A percentile compares a stretch with the other conserved stretches of the same genome.
Conservation (phyloP, 371 early-diverging fungal genomes). For the Batkoa obscura region DNA sequence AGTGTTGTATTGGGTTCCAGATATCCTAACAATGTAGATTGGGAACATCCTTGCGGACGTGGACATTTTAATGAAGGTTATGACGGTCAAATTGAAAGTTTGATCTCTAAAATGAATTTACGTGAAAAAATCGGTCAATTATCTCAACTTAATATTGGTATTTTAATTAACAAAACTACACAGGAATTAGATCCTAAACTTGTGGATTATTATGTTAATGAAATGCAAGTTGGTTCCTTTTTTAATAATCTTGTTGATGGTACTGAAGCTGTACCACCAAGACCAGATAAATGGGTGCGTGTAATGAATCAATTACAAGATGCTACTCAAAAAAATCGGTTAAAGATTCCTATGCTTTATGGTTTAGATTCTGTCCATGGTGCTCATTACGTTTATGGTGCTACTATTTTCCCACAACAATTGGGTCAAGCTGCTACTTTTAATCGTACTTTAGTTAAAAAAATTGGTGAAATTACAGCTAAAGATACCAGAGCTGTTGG, state of each 20-base stretch:
- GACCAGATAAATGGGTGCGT: not conserved
- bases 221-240: not conserved
- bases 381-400: constrained; percentile 35
- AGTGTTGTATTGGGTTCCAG: not conserved
- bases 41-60: not conserved
- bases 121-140: constrained; percentile 47
- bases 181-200: constrained; percentile 13
- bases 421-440: constrained; percentile 26
- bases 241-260: not conserved
- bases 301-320: not conserved
- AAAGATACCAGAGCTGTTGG: constrained; percentile 31
- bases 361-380: constrained; percentile 43
- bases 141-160: constrained; percentile 32
- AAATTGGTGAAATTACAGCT: constrained; percentile 20
- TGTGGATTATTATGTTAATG: constrained; percentile 14
- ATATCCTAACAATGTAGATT: not conserved
- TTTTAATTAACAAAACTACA: constrained; percentile 10
- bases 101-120: constrained; percentile 26
- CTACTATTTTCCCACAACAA: constrained; percentile 21
- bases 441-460: constrained; percentile 17
- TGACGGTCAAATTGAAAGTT: not conserved
- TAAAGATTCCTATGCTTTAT: constrained; percentile 16
- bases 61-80: not conserved
- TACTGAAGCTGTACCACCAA: not conserved
- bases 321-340: constrained; percentile 25